Base-by-base conservation (phyloP, 306 rosid species). In the Luffa aegyptiaca region DNA sequence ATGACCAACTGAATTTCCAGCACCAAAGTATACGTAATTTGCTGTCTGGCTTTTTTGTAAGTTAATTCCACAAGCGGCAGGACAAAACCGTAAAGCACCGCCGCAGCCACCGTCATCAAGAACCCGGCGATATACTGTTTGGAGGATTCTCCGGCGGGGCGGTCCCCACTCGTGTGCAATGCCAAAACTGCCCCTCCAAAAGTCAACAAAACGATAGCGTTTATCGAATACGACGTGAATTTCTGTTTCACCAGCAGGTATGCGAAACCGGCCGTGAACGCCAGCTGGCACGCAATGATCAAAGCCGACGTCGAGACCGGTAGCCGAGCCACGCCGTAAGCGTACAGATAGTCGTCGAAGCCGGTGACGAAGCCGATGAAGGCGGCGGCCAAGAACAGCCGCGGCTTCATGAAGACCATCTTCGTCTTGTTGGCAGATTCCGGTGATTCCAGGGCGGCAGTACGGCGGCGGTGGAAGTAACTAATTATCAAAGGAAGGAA, bases 1-100 rank as follows among this genome's bases (percentile, higher is more conserved):
- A 93, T 85, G 18, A 93, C 92, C 49, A 88, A 17, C 87, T 95
- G 99, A 85, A 89, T 77, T 90, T 95, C 97, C 88, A 95, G 36
- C 12, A 95, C 97, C 14, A 93, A 52, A 31, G 90, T 66, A 64
- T 90, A 95, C 1, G 94, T 92, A 0, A 95, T 20, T 45, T 20
- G 7, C 49, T 89, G 99, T 79, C 74, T 83, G 51, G 87, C 83
- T 87, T 86, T 90, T 37, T 73, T 79, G 46, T 96, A 96, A 20
- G 84, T 83, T 81, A 90, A 80, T 78, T 96, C 99, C 62, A 91
- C 70, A 83, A 90, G 66, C 51, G 98, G 99, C 90, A 96, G 59
- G 2, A 96, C 13, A 3, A 96, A 86, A 8, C 97, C 98, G 64
- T 96, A 93, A 76, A 96, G 55, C 2, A 81, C 89, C 1, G 99